Percentiles rank a stretch among this genome's conserved stretches.
Evolutionary conservation across 305 asterid species (phyloP).

Genomic region (Fraxinus angustifolia): DNA sequence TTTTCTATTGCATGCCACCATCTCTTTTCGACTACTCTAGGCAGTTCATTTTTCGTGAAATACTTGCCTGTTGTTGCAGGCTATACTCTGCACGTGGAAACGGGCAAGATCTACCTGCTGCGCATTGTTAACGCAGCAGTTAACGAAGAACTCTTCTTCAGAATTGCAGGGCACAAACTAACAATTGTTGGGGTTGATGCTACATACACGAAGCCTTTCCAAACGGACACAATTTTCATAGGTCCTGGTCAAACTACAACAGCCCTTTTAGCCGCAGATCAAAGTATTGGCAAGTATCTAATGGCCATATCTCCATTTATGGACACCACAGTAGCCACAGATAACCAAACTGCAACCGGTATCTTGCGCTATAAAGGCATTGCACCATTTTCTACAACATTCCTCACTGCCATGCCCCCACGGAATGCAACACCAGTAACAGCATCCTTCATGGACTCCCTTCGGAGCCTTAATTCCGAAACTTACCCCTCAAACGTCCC

Average conservation of each 20-base stretch:
- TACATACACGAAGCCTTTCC: conserved; percentile 52
- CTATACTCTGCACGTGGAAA: conserved; percentile 49
- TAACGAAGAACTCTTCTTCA: conserved; percentile 66
- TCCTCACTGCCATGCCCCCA: conserved; percentile 40
- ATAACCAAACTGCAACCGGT: conserved; percentile 51
- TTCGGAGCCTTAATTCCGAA: conserved; percentile 52
- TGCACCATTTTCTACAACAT: conserved; percentile 28
- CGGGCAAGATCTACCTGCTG: conserved; percentile 58
- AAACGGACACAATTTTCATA: conserved; percentile 56
- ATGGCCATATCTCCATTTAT: conserved; percentile 61
- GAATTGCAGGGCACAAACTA: conserved; percentile 50
- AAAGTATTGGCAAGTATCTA: conserved; percentile 35
- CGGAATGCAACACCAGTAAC: conserved; percentile 48
- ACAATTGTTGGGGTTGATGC: conserved; percentile 70
- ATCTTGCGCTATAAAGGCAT: conserved; percentile 37
- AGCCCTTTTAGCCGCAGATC: conserved; percentile 48
- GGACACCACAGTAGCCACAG: conserved; percentile 60
- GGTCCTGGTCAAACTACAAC: conserved; percentile 71
- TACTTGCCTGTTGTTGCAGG: conserved; percentile 30
- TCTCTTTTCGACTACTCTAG: background rate
- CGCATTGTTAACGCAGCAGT: conserved; percentile 55
- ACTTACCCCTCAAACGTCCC: conserved; percentile 51
- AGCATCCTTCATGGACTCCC: conserved; percentile 39
- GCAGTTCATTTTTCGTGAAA: background rate
- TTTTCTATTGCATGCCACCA: background rate